Evolutionary conservation across 2,329 filamentous ascomycete species (phyloP).

Genomic region (Coleophoma eucalyptorum): DNA sequence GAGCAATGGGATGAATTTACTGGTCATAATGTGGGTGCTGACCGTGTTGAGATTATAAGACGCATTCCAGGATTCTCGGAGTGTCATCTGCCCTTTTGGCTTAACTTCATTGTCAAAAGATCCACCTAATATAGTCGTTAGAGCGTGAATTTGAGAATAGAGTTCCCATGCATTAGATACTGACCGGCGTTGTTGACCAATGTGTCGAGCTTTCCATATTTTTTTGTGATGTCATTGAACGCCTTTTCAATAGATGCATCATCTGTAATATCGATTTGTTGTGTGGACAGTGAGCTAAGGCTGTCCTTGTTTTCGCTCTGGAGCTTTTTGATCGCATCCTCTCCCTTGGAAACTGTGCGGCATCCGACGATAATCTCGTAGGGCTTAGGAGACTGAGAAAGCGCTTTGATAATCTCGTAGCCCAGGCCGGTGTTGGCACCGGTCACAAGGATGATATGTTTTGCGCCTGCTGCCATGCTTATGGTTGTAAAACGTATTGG

Average conservation of each 20-base stretch:
- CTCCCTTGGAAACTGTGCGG: conserved; percentile 34
- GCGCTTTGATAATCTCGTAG: conserved; percentile 28
- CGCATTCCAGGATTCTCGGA: conserved; percentile 35
- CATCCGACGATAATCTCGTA: conserved; percentile 37
- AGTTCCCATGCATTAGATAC: neutral
- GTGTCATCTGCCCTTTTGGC: conserved; percentile 17
- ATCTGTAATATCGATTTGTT: conserved; percentile 28
- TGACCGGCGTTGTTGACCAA: conserved; percentile 30
- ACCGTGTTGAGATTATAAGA: conserved; percentile 40
- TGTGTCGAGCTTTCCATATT: conserved; percentile 26
- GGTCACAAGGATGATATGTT: conserved; percentile 28
- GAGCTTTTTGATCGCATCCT: conserved; percentile 31
- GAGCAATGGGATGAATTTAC: conserved; percentile 34
- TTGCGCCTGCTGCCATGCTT: neutral
- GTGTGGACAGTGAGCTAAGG: conserved; percentile 13
- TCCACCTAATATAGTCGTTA: neutral
- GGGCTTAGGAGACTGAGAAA: conserved; percentile 7
- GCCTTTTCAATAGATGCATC: conserved; percentile 28
- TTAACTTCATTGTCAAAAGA: conserved; percentile 27
- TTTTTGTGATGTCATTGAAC: conserved; percentile 21
- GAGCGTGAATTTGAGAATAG: neutral
- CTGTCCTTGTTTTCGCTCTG: conserved; percentile 29
- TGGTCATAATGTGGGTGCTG: conserved; percentile 33
- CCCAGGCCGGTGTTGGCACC: conserved; percentile 39
- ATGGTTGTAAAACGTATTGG: no score